Conservation (phyloP, 805 yeast species). For the Huiozyma sinensis region DNA sequence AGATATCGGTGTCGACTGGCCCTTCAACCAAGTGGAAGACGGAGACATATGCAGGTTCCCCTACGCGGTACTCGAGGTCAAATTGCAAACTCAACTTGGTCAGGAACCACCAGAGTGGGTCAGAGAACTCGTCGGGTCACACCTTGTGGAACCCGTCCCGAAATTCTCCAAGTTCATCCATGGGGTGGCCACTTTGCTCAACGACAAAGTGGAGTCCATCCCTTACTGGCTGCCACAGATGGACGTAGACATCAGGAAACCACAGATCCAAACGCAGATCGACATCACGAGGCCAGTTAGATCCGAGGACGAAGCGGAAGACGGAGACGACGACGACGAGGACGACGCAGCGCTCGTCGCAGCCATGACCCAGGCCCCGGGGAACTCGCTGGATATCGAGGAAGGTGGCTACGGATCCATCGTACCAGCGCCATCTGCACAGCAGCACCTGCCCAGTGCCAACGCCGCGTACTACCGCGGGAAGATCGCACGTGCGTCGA, state of each 20-base stretch:
- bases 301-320: slow-evolving; percentile 24
- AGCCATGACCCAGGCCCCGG: slow-evolving; percentile 30
- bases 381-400: slow-evolving; percentile 60
- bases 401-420: slow-evolving; percentile 45
- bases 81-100: slow-evolving; percentile 93
- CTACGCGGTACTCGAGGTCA: slow-evolving; percentile 94
- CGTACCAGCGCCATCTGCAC: slow-evolving; percentile 1
- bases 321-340: slow-evolving; percentile 27
- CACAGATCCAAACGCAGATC: slow-evolving; percentile 40
- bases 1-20: slow-evolving; percentile 97
- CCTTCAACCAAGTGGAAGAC: slow-evolving; percentile 76
- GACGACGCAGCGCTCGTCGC: slow-evolving; percentile 25
- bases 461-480: slow-evolving; percentile 25
- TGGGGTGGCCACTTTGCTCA: slow-evolving; percentile 86
- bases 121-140: slow-evolving; percentile 79
- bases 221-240: slow-evolving; percentile 98
- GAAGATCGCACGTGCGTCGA: slow-evolving; percentile 14
- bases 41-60: slow-evolving; percentile 89
- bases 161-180: slow-evolving; percentile 95
- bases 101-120: slow-evolving; percentile 99
- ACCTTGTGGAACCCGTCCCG: slow-evolving; percentile 95
- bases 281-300: slow-evolving; percentile 29
- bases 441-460: slow-evolving; percentile 11
- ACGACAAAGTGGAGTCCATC: slow-evolving; percentile 69
- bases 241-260: slow-evolving; percentile 91